phyloP scores from a whole-genome alignment of 768 basidiomycete species.

The Coprinellus aureogranulatus region DNA sequence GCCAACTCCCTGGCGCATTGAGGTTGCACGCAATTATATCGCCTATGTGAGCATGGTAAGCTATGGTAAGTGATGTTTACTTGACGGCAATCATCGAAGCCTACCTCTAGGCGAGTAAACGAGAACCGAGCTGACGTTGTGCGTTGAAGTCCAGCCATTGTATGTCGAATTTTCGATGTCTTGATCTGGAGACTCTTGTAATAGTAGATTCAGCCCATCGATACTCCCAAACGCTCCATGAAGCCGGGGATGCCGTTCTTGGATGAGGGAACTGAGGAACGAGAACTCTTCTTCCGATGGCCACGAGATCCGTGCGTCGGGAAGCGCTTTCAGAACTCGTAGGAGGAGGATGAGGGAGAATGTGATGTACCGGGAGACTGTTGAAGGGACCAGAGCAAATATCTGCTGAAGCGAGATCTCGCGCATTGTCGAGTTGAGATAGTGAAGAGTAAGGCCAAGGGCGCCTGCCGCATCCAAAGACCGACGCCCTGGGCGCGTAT shows the following conservation, averaged over 20 bases:
- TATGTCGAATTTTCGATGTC: slow-evolving; percentile 47
- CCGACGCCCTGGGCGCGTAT: slow-evolving; percentile 21
- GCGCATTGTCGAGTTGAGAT: slow-evolving; percentile 31
- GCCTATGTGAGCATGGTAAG: slow-evolving; percentile 30
- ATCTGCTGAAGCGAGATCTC: slow-evolving; percentile 37
- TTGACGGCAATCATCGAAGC: too few relatives aligned
- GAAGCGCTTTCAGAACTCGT: slow-evolving; percentile 23
- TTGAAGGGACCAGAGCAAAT: slow-evolving; percentile 40
- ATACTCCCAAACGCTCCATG: slow-evolving; percentile 39
- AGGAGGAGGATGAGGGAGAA: slow-evolving; percentile 33
- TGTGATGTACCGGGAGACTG: slow-evolving; percentile 31
- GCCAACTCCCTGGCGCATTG: slow-evolving; percentile 50
- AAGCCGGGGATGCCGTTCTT: slow-evolving; percentile 26
- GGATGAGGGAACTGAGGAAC: slow-evolving; percentile 22
- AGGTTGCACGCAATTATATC: slow-evolving; percentile 31
- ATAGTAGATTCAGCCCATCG: slow-evolving; percentile 39
- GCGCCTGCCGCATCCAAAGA: slow-evolving; percentile 39
- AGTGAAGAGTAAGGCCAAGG: slow-evolving; percentile 38
- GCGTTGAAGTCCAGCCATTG: slow-evolving; percentile 42
- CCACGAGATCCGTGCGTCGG: slow-evolving; percentile 29
- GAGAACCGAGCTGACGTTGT: slow-evolving; percentile 38
- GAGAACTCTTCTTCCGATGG: slow-evolving; percentile 25
- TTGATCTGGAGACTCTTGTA: slow-evolving; percentile 33
- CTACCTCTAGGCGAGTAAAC: slow-evolving; percentile 35
- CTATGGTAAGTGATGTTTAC: too few relatives aligned